Base-by-base conservation (phyloP, 345 rosid species). In the Balakata baccata region DNA sequence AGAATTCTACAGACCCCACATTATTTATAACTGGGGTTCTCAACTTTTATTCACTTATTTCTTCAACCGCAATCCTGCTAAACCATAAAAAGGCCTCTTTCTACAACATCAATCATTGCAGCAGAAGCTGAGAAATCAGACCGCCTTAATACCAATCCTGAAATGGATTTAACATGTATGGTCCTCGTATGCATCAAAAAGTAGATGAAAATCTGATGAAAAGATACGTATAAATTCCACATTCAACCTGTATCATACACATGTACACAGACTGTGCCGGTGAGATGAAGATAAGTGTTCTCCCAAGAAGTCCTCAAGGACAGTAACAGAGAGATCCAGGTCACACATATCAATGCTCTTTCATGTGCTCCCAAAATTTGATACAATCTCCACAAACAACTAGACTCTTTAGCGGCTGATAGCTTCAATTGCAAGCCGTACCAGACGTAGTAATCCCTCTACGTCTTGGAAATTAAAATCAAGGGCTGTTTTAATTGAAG, bases 381-480 rank as follows among this genome's bases (percentile, higher is more conserved):
- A 67, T 37, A 72, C 70, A 67, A 63, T 77, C 71, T 58, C 78
- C 61, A 64, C 45, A 70, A 77, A 73, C 69, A 77, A 56, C 70
- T 10, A 10, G 62, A 58, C 66, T 52, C 60, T 68, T 86, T 77
- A 90, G 38, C 82, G 87, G 84, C 87, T 81, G 63, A 87, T 89
- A 74, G 92, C 92, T 74, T 93, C 92, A 78, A 87, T 85, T 49
- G 99, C 98, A 65, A 91, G 86, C 81, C 90, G 86, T 75, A 96
- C 93, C 77, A 91, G 81, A 73, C 77, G 92, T 73, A 96, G 77
- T 45, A 93, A 81, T 64, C 91, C 94, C 71, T 91, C 94, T 65
- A 96, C 81, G 64, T 96, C 98, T 58, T 96, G 99, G 81, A 96
- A 96, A 85, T 84, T 90, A 76, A 87, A 93, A 85, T 96, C 98